Conservation (phyloP, 2,329 filamentous ascomycete species). For the Shiraia sp. region DNA sequence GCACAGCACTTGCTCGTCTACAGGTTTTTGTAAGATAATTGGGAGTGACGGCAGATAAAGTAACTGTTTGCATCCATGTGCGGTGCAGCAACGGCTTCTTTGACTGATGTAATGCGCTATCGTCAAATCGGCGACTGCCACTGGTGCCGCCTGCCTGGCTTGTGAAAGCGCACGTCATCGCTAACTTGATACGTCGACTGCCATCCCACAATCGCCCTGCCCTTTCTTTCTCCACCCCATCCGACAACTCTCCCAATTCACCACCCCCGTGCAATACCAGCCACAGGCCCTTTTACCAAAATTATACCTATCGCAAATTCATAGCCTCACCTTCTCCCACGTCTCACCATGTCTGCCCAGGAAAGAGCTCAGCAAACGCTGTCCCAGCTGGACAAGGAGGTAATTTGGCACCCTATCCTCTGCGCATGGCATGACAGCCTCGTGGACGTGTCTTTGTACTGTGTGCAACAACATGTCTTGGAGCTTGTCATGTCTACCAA, state of each 20-base stretch:
- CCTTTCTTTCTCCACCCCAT: slow-evolving; percentile 18
- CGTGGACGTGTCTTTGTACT: slow-evolving; percentile 1
- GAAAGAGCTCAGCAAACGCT: slow-evolving; percentile 78
- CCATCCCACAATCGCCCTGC: slow-evolving; percentile 36
- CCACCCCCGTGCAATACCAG: slow-evolving; percentile 8
- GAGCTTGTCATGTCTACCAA: background rate
- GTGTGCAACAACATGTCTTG: background rate
- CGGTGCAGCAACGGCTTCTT: too few species aligned
- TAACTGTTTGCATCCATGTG: slow-evolving; percentile 1
- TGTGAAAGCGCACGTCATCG: slow-evolving; percentile 28
- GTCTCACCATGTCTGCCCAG: slow-evolving; percentile 70
- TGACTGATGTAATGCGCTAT: slow-evolving; percentile 6
- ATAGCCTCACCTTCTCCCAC: slow-evolving; percentile 8
- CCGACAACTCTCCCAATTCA: slow-evolving; percentile 23
- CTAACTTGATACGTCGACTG: slow-evolving; percentile 42
- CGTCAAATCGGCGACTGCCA: slow-evolving; percentile 1
- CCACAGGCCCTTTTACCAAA: slow-evolving; percentile 2
- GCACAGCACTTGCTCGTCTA: too few species aligned
- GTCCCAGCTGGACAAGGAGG: slow-evolving; percentile 80
- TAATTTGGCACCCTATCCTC: slow-evolving; percentile 50
- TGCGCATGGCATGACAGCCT: slow-evolving; percentile 1
- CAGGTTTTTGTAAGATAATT: too few species aligned
- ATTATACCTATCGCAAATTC: slow-evolving; percentile 3
- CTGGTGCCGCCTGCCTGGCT: slow-evolving; percentile 26
- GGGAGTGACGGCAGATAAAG: too few species aligned